phyloP scores from a whole-genome alignment of 139 green algal species.

The Limnomonas spitsbergensis region DNA sequence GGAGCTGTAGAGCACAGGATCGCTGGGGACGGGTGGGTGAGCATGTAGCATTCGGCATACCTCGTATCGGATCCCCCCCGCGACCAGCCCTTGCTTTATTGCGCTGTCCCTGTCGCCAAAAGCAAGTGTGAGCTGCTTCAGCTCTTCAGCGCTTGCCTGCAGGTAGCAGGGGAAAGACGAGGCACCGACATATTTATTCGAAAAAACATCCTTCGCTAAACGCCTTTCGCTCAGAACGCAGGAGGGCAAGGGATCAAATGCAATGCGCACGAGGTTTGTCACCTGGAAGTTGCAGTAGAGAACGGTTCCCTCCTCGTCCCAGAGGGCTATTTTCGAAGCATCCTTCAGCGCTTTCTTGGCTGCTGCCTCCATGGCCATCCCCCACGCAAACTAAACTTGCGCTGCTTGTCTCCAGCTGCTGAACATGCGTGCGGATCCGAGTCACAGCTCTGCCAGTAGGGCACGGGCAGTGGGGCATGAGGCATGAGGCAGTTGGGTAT shows the following conservation, averaged over 20 bases:
- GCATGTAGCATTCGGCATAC: too few relatives aligned
- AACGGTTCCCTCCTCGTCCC: neutral
- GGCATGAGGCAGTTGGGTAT: too few relatives aligned
- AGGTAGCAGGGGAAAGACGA: neutral
- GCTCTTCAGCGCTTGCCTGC: slow-evolving; percentile 24
- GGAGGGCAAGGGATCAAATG: neutral
- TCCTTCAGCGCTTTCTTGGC: slow-evolving; percentile 4
- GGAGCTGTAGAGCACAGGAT: too few relatives aligned
- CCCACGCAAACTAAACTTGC: too few relatives aligned
- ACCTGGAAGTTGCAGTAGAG: slow-evolving; percentile 10
- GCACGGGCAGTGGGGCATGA: too few relatives aligned
- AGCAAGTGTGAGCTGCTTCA: slow-evolving; percentile 27
- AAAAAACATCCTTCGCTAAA: neutral
- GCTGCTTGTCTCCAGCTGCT: too few relatives aligned
- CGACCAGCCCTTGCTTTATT: slow-evolving; percentile 26
- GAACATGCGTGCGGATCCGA: too few relatives aligned
- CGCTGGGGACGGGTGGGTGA: too few relatives aligned
- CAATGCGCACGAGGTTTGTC: neutral
- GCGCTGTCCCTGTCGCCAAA: slow-evolving; percentile 43
- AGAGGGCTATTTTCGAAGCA: neutral
- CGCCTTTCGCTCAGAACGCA: neutral
- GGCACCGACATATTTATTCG: too few relatives aligned
- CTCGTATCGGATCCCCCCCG: slow-evolving; percentile 5
- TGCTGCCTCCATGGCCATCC: slow-evolving; percentile 7
- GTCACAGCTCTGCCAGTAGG: too few relatives aligned